Evolutionary conservation across 352 stramenopile species (phyloP).

Genomic region (Globisporangium polare): DNA sequence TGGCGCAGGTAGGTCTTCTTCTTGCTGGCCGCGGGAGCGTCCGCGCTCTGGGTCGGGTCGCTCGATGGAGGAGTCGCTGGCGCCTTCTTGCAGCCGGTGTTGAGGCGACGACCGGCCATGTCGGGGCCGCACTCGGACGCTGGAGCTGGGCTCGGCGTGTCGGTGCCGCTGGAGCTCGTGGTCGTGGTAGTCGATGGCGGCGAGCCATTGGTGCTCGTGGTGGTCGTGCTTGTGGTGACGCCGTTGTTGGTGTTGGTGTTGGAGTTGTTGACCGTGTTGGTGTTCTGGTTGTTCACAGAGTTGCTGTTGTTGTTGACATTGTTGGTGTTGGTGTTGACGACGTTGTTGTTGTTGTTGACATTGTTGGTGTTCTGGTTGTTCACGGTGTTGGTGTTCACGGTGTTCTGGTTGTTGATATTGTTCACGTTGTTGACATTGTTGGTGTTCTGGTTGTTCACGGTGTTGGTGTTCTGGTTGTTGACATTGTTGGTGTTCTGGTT

Average conservation of each 20-base stretch:
- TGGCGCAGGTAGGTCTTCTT: constrained; percentile 5
- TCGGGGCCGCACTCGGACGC: neutral
- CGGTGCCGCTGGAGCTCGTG: neutral
- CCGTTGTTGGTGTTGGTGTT: neutral
- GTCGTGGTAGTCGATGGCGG: neutral
- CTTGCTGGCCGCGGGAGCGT: neutral
- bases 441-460: neutral
- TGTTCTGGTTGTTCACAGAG: neutral
- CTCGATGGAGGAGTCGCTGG: neutral
- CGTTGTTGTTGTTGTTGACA: neutral
- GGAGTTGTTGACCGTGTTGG: neutral
- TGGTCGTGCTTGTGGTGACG: neutral
- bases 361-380: neutral
- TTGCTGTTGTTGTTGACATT: neutral
- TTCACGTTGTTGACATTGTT: neutral
- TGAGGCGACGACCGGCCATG: constrained; percentile 2
- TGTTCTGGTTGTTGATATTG: neutral
- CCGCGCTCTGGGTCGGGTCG: neutral
- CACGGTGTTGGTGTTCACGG: neutral
- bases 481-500: neutral
- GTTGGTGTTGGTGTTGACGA: neutral
- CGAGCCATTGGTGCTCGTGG: neutral
- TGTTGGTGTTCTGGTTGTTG: neutral
- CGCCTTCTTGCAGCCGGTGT: neutral
- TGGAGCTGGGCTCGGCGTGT: neutral